Evolutionary conservation across 2,329 filamentous ascomycete genomes (phyloP), one percentile per base, ranked within the genome.

Genomic region (Zalaria sp.): DNA sequence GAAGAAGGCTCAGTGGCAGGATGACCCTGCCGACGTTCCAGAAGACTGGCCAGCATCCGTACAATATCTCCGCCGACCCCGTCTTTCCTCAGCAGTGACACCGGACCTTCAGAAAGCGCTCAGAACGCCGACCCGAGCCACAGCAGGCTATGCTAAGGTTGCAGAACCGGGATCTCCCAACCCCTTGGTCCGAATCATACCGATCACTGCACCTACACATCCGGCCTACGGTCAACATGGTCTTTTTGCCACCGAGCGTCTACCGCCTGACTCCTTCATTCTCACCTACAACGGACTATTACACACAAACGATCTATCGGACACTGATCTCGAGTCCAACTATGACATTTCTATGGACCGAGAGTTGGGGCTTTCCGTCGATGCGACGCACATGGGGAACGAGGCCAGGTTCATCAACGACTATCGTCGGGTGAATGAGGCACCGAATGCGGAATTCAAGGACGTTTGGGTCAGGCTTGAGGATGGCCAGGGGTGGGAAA

Each of bases 371-470:
- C 52, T 73, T 7, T 63, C 64, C 11, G 61, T 72, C 6, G 70
- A 73, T 49, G 69, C 67, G 3, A 60, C 61, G 1, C 54, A 51
- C 2, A 62, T 62, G 47, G 70, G 69, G 27, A 73, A 73, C 47
- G 69, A 73, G 48, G 63, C 66, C 4, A 58, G 70, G 35, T 72
- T 69, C 47, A 63, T 69, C 45, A 73, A 73, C 47, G 70, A 73
- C 51, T 73, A 72, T 51, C 62, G 69, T 42, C 66, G 69, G 11
- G 58, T 73, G 5, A 54, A 58, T 2, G 57, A 58, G 31, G 42
- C 54, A 27, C 57, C 59, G n/a, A 62, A 62, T 47, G 56, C 57
- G 2, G 59, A 62, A 46, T 62, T 61, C 40, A 43, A 56, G 34
- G 59, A 62, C 43, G 55, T 53, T 43, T 59, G 56, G 49, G 47